Base-by-base conservation (phyloP, 2,329 filamentous ascomycete species). In the Diaporthe sp. region DNA sequence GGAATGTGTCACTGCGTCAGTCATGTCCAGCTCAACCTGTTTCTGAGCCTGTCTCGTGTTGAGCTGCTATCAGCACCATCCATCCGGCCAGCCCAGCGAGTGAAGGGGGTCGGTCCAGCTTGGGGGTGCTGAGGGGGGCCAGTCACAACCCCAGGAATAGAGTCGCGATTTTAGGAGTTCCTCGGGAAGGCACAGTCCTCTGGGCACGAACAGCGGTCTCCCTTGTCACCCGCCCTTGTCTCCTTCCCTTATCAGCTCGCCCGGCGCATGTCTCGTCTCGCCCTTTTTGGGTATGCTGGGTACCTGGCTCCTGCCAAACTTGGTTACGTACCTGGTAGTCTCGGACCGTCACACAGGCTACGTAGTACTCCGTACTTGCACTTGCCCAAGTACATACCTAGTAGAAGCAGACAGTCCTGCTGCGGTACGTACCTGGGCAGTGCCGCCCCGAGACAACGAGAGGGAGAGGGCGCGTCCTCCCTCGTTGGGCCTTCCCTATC, bases 201-300 rank as follows among this genome's bases (percentile, higher is more conserved):
- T 60, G 44, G 10, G 22, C 17, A 15, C 6, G 5, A 60, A 22
- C 53, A 49, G 57, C 53, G 42, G 28, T 60, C 55, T 72, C 28
- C 57, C 57, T 49, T 47, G 28, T 53, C 20, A 13, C 31, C 22
- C 63, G 44, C 70, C 42, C 44, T 72, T 63, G 71, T 60, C 71
- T 72, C 71, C 57, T 72, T 72, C 71, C 71, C 71, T 72, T 72
- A 72, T 72, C 71, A 72, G 71, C 58, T 72, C 44, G 44, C 10
- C 71, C 44, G 44, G 44, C 34, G 47, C 44, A 68, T 53, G 65
- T 68, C 65, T 68, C 31, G 47, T 68, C 65, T 53, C 65, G 28
- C 47, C 31, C 65, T 17, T 28, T 53, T 34, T 34, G 10, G 47
- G 47, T n/a, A 37, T 39, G 65, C 2, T 53, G 57, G 17, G 55